These are phyloP conservation scores for Anisogramma anomala DNA, from an alignment of 2,329 filamentous ascomycete species.

Conservation along the genomic window DNA sequence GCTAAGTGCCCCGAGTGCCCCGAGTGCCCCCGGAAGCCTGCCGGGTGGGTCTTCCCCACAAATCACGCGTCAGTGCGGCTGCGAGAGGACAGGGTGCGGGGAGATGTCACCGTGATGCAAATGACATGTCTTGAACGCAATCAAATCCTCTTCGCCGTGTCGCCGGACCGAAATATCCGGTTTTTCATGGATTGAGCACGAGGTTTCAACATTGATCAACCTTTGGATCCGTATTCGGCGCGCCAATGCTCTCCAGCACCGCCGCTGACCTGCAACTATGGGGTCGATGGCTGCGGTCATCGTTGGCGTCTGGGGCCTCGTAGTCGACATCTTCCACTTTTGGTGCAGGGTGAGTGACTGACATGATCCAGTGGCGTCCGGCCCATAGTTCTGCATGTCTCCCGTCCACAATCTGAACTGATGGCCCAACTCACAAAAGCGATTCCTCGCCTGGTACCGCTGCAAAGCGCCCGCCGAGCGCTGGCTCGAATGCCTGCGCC, in stretches of 20 bases:
- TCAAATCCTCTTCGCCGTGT: background rate
- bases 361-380: background rate
- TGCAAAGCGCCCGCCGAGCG: slow-evolving; percentile 52
- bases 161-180: background rate
- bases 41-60: too few relatives aligned
- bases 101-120: too few relatives aligned
- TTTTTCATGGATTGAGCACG: background rate
- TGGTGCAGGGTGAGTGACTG: slow-evolving; percentile 45
- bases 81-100: too few relatives aligned
- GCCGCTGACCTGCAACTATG: slow-evolving; percentile 5
- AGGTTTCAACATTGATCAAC: too few relatives aligned
- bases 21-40: too few relatives aligned
- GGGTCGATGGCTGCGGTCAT: slow-evolving; percentile 22
- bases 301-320: slow-evolving; percentile 42
- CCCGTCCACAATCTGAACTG: background rate
- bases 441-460: slow-evolving; percentile 54
- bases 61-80: too few relatives aligned
- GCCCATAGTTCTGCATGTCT: background rate
- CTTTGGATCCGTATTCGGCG: too few relatives aligned
- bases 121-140: too few relatives aligned
- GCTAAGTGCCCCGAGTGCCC: too few relatives aligned
- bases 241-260: slow-evolving; percentile 3
- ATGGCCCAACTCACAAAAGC: slow-evolving; percentile 40
- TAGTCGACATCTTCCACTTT: slow-evolving; percentile 50
- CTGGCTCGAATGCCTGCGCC: slow-evolving; percentile 53